Evolutionary conservation across 345 rosid genomes (phyloP), one percentile per base, ranked within the genome.

Genomic region (Camelina laxa): DNA sequence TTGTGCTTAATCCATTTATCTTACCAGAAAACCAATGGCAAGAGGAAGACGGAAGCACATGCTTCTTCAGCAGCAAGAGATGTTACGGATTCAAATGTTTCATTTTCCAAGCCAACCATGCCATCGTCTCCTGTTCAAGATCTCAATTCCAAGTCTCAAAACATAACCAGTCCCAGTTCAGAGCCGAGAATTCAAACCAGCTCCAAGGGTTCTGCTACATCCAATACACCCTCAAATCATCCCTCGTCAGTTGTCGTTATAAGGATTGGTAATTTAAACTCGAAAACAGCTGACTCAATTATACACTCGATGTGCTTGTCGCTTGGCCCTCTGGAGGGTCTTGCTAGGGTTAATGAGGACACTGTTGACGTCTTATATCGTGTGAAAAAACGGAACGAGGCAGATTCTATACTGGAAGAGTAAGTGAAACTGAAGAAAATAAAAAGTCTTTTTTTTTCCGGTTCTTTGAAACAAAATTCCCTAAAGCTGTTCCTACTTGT

Each of bases 201-300:
- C 41, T 74, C 50, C 19, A 56, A 21, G 36, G 50, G 21, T 11
- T 72, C 68, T 49, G 35, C 67, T 7, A n/a, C n/a, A 13, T 59
- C 47, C 27, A 14, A 10, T 30, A 42, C 64, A 56, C 42, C 21
- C 5, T 39, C 61, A 17, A 51, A 27, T 13, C 42, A 61, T 41
- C 44, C 21, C 19, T 19, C 64, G 31, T 42, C 36, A 22, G 36
- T 54, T 42, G 64, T 55, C 0, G 38, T 64, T 6, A 42, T 73
- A 64, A 73, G 70, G 69, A 73, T 64, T 44, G 13, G 70, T 64
- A 64, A 73, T 42, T 70, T 64, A 1, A 73, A 54, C 64, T 31
- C 70, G 36, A 8, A 42, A 64, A 64, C 77, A 42, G 30, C 77
- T 64, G 77, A 73, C 55, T 54, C 77, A 15, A 0, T 19, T 49